These are phyloP conservation scores for Pyrenophora graminea DNA, from an alignment of 2,329 filamentous ascomycete species.

Conservation along the genomic window DNA sequence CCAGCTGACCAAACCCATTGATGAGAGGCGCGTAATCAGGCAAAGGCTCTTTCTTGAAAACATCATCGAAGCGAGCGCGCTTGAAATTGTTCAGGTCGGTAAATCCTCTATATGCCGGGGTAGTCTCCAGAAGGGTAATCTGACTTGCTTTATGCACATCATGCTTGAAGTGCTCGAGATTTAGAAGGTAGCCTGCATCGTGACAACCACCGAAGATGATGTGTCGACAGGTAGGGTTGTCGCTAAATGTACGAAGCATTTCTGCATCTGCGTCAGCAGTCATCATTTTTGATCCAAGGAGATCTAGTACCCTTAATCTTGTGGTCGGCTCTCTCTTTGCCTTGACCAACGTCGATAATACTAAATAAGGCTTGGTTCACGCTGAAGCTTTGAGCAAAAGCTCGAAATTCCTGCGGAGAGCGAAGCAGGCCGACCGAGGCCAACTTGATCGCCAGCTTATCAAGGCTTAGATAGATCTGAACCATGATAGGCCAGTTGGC, in stretches of 20 bases:
- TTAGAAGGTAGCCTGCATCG: constrained; percentile 53
- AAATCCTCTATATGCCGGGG: constrained; percentile 50
- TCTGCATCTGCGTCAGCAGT: constrained; percentile 34
- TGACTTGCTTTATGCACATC: constrained; percentile 44
- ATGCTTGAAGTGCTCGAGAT: constrained; percentile 52
- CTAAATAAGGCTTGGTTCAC: constrained; percentile 52
- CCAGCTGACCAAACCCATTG: constrained; percentile 4
- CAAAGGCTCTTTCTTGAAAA: constrained; percentile 51
- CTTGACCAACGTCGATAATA: constrained; percentile 54
- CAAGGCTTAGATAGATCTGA: constrained; percentile 53
- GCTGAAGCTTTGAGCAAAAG: constrained; percentile 52
- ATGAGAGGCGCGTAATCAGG: constrained; percentile 32
- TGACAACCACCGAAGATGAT: constrained; percentile 55
- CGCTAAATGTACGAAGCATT: constrained; percentile 52
- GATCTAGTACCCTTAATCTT: constrained; percentile 49
- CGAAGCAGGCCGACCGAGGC: constrained; percentile 48
- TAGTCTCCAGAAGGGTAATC: constrained; percentile 53
- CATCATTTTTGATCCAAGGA: neutral
- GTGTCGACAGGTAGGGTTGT: constrained; percentile 53
- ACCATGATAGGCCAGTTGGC: constrained; percentile 53
- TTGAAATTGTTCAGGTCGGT: constrained; percentile 47
- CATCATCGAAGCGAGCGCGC: constrained; percentile 44
- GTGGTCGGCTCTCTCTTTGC: constrained; percentile 54
- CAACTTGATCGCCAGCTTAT: constrained; percentile 51
- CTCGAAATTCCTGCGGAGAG: constrained; percentile 45